A percentile compares a stretch with the other conserved stretches of the same genome.
These are phyloP conservation scores for Saturnispora galanensis DNA, from an alignment of 805 yeast species.

Conservation along the genomic window DNA sequence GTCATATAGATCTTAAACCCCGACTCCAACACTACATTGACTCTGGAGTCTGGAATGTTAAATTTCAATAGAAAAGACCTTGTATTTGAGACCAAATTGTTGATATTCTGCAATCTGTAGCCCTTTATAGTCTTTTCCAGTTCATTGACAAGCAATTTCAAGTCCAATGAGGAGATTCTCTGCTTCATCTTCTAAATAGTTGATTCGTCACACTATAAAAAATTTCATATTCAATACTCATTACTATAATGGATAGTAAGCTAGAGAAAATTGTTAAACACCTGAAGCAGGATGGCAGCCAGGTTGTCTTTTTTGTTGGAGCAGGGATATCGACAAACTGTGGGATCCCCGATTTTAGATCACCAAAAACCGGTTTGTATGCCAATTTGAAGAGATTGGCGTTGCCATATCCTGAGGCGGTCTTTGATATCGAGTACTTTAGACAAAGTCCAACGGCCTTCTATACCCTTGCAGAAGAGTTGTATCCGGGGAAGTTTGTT, in stretches of 20 bases:
- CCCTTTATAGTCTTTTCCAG: slow-evolving; percentile 46
- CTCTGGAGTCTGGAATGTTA: slow-evolving; percentile 73
- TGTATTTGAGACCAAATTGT: slow-evolving; percentile 62
- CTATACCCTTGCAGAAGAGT: slow-evolving; percentile 70
- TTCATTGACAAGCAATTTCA: slow-evolving; percentile 62
- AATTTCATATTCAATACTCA: neutral
- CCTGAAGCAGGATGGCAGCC: slow-evolving; percentile 20
- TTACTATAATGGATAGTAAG: slow-evolving; percentile 16
- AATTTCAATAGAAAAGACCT: slow-evolving; percentile 75
- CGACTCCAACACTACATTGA: slow-evolving; percentile 67
- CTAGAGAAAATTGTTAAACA: slow-evolving; percentile 17
- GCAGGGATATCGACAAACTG: slow-evolving; percentile 93
- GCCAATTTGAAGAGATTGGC: slow-evolving; percentile 64
- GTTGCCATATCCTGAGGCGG: slow-evolving; percentile 91
- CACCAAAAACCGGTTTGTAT: slow-evolving; percentile 84
- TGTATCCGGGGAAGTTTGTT: slow-evolving; percentile 77
- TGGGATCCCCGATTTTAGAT: slow-evolving; percentile 92
- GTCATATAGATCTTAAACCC: slow-evolving; percentile 78
- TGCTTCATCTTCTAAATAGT: slow-evolving; percentile 41
- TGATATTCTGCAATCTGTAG: slow-evolving; percentile 73
- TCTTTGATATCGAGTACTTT: slow-evolving; percentile 82
- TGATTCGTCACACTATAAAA: neutral
- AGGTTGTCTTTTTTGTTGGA: slow-evolving; percentile 66
- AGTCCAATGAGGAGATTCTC: slow-evolving; percentile 76
- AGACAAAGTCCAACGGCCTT: slow-evolving; percentile 71